Evolutionary conservation across 768 basidiomycete genomes (phyloP), one percentile per base, ranked within the genome.

Genomic region (Leccinum fibrillosum): DNA sequence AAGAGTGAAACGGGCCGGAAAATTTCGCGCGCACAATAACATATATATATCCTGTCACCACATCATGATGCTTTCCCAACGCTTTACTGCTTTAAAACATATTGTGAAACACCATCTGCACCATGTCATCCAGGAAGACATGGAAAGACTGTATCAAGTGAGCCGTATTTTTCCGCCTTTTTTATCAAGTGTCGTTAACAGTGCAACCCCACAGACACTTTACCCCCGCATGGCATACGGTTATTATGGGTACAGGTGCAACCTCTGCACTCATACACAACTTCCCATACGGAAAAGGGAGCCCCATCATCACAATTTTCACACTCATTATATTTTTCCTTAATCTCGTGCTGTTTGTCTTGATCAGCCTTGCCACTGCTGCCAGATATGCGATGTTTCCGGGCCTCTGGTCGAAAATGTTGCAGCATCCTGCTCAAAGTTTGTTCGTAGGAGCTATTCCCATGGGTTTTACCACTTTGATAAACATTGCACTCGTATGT

Each of bases 181-280:
- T 53, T 52, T 5, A 4, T 10, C 28, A 13, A 42, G 23, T 6
- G 26, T 49, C 25, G 5, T 25, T 52, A 37, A 68, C 37, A 9
- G 8, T 15, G 32, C 21, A 34, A 19, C 17, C 5, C 25, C 19
- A 8, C 55, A 80, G 78, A 34, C 74, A 80, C 57, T 79, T 80
- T 59, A 79, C 78, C 6, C 78, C 77, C 37, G 74, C 76, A 57
- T 80, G 79, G 79, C 72, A 80, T 61, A 76, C 79, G 11, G 76
- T 79, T 17, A 70, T 76, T 28, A 80, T 80, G 79, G 79, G 79
- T 53, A 80, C 80, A 1, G 80, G 80, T 4, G 75, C 69, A 15
- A 68, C 72, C 25, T 74, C 76, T 12, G 65, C 75, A 50, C 66
- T 81, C 28, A 60, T 80, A 35, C 73, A 78, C 60, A 70, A 69